phyloP scores from a whole-genome alignment of 352 stramenopile genomes.

The Phytopythium litorale region DNA sequence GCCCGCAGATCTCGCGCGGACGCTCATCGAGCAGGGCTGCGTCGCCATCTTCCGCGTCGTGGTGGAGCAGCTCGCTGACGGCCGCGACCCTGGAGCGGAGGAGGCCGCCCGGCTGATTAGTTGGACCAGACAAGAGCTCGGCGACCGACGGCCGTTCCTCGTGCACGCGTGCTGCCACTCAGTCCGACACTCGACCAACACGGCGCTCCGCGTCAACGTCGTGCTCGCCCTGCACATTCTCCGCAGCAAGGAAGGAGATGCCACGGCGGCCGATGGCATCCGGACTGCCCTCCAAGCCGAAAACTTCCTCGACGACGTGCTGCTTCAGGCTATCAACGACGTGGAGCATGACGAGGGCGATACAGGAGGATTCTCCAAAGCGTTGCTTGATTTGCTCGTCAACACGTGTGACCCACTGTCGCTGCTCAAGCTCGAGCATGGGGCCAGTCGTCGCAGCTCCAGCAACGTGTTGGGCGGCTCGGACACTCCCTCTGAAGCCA shows the following conservation, averaged over 20 bases:
- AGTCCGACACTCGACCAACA: conserved; percentile 29
- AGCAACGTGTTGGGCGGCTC: conserved; percentile 4
- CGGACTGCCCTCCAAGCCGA: conserved; percentile 21
- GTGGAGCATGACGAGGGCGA: conserved; percentile 4
- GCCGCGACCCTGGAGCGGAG: conserved; percentile 17
- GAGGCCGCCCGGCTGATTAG: conserved; percentile 15
- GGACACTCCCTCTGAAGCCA: neutral
- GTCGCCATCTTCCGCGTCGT: conserved; percentile 27
- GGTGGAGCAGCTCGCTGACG: conserved; percentile 5
- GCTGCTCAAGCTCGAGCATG: conserved; percentile 32
- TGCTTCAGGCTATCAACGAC: conserved; percentile 17
- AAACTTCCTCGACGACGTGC: conserved; percentile 16
- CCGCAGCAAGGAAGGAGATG: conserved; percentile 1
- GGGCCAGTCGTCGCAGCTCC: neutral
- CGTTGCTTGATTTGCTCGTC: conserved; percentile 19
- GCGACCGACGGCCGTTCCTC: conserved; percentile 16
- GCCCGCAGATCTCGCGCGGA: conserved; percentile 26
- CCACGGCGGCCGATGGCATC: conserved; percentile 5
- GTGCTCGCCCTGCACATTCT: conserved; percentile 37
- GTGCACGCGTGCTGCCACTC: conserved; percentile 21
- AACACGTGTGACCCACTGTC: conserved; percentile 32
- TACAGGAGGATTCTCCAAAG: conserved; percentile 14
- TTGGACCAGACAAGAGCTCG: conserved; percentile 14
- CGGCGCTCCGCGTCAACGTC: conserved; percentile 37
- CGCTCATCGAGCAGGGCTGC: conserved; percentile 46